Base-by-base conservation (phyloP, 495 filamentous ascomycete species). In the Jackrogersella multiformis region DNA sequence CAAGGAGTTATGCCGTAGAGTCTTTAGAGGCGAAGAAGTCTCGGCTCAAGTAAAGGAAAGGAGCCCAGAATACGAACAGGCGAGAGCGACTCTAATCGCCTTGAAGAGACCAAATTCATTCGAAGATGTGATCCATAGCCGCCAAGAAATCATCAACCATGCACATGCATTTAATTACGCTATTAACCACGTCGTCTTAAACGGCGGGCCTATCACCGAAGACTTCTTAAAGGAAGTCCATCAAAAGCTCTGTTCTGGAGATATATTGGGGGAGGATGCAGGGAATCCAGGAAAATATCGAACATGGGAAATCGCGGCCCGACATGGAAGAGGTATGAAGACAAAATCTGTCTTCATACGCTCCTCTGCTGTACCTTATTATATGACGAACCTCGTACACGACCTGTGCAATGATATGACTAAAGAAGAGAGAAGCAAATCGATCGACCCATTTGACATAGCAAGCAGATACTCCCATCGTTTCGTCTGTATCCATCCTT, bases 401-500 rank as follows among this genome's bases (percentile, higher is more conserved):
- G 70, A 76, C 34, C 58, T 80, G 1, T 51, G 70, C 7, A 36
- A 49, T 0, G 75, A 76, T 6, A 44, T 61, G 39, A 7, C 35
- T 0, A 18, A 21, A 16, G 53, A 28, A 0, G 70, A 64, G 15
- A 42, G 55, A 0, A 13, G 2, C 7, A 55, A 59, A 7, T 4
- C 0, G 0, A 48, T 77, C 12, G 74, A 78, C 56, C 70, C 76
- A 1, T 70, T 72, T 38, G 67, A 66, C 8, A 42, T 80, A 4
- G 75, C 75, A 8, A 70, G 60, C 6, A 64, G 71, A 20, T 77
- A 74, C 26, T 71, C 70, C 5, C 69, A 80, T 16, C 61, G 67
- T 0, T 74, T 81, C 26, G 70, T 76, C 23, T 74, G 73, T 5
- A 74, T 80, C 9, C 77, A 78, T 41, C 78, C 78, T 0, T 80